Evolutionary conservation across 164 flowering plant species (phyloP).

Genomic region (Dillenia suffruticosa): DNA sequence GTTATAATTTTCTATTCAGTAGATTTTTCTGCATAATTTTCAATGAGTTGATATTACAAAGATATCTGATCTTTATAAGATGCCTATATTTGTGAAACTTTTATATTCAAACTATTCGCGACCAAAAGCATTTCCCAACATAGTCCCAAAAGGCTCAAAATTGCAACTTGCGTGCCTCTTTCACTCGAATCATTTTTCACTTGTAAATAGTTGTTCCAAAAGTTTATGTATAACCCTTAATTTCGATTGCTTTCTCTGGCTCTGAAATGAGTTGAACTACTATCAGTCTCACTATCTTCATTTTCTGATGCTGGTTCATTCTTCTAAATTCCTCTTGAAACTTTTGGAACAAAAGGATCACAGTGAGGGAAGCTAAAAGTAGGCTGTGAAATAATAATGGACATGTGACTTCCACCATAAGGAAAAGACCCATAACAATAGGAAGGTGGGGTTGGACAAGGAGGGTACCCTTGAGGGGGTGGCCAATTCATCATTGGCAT

Average conservation of each 20-base stretch:
- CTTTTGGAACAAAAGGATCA: slow-evolving; percentile 15
- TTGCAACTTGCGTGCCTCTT: too few species aligned
- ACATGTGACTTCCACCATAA: slow-evolving; percentile 13
- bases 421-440: slow-evolving; percentile 29
- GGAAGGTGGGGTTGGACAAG: slow-evolving; percentile 24
- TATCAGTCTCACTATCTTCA: slow-evolving; percentile 29
- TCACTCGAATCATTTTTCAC: too few species aligned
- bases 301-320: slow-evolving; percentile 19
- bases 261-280: slow-evolving; percentile 38
- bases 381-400: slow-evolving; percentile 34
- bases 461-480: slow-evolving; percentile 29
- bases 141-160: too few species aligned
- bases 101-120: too few species aligned
- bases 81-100: too few species aligned
- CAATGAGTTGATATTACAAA: too few species aligned
- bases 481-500: slow-evolving; percentile 45
- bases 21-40: too few species aligned
- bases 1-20: too few species aligned
- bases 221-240: not conserved
- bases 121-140: too few species aligned
- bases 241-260: slow-evolving; percentile 10
- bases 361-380: slow-evolving; percentile 25
- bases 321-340: slow-evolving; percentile 14
- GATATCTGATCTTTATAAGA: too few species aligned
- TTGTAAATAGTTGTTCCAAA: too few species aligned